These are phyloP conservation scores for Annulohypoxylon maeteangense DNA, from an alignment of 495 filamentous ascomycete genomes.

Conservation along the genomic window DNA sequence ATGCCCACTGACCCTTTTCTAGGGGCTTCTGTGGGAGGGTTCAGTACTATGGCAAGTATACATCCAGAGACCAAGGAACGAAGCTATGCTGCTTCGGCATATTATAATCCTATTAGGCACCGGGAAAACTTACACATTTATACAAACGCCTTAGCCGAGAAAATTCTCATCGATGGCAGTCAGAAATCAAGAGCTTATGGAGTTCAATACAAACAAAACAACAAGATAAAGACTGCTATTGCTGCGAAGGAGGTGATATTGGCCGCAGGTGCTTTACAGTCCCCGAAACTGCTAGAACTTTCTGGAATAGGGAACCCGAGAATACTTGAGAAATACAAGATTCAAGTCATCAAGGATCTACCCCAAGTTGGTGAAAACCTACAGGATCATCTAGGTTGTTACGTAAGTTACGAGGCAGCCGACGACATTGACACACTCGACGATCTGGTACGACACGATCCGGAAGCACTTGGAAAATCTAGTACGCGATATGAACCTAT, in stretches of 20 bases:
- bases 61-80: constrained; percentile 48
- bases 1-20: constrained; percentile 28
- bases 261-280: constrained; percentile 64
- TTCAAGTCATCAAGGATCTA: constrained; percentile 58
- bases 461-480: constrained; percentile 8
- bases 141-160: constrained; percentile 54
- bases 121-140: constrained; percentile 54
- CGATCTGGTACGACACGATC: constrained; percentile 4
- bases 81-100: constrained; percentile 48
- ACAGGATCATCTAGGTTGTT: constrained; percentile 61
- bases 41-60: constrained; percentile 37
- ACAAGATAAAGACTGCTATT: constrained; percentile 42
- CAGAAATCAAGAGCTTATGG: constrained; percentile 36
- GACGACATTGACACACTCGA: constrained; percentile 32
- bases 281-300: constrained; percentile 66
- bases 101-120: constrained; percentile 42
- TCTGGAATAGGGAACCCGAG: constrained; percentile 63
- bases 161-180: constrained; percentile 53
- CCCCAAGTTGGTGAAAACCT: constrained; percentile 67
- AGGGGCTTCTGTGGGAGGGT: constrained; percentile 9
- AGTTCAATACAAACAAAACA: constrained; percentile 56
- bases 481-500: neutral
- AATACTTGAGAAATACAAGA: constrained; percentile 54
- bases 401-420: constrained; percentile 23
- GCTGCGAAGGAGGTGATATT: constrained; percentile 66